Base-by-base conservation (phyloP, 148 eudicot genomes). In the Nepenthes mirabilis region DNA sequence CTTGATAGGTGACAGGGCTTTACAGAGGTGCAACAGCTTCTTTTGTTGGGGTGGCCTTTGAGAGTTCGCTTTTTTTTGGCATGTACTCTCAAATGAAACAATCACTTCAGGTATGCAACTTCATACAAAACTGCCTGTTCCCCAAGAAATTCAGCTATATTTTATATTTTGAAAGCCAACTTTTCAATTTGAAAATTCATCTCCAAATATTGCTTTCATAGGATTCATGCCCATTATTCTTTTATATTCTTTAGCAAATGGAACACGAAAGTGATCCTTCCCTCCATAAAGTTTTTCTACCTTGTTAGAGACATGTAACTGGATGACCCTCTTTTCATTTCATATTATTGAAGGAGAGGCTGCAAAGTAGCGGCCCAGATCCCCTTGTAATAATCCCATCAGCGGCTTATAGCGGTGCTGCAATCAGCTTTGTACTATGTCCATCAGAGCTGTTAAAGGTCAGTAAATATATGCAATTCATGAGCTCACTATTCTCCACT, bases 1-100 rank as follows among this genome's bases (percentile, higher is more conserved):
- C 68, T 71, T 74, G 37, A 65, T 78, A 93, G 98, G 83, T 93
- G 11, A 83, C 70, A 73, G 98, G 98, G 63, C 96, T 93, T 43
- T 93, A 93, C 65, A 84, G 98, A 50, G 98, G 98, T 9, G 98
- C 91, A 43, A 70, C 95, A 53, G 78, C 98, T 62, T 93, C 98
- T 56, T 88, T 88, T 61, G 66, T 88, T 52, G 98, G 96, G 64
- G 72, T 93, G 84, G 83, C 95, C 48, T 78, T 85, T 65, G 98
- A 91, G 76, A 91, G 98, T 76, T 83, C 98, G 62, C 84, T 91
- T 63, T 70, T 82, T 65, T 91, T 91, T 74, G 96, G 94, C 64
- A 79, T 91, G 58, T 91, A 91, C 73, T 83, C 93, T 2, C 96
- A 88, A 74, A 77, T 83, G 69, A 91, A 88, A 66, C 83, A 78